Evolutionary conservation across 768 basidiomycete genomes (phyloP).

Genomic region (Mycena olivaceomarginata): DNA sequence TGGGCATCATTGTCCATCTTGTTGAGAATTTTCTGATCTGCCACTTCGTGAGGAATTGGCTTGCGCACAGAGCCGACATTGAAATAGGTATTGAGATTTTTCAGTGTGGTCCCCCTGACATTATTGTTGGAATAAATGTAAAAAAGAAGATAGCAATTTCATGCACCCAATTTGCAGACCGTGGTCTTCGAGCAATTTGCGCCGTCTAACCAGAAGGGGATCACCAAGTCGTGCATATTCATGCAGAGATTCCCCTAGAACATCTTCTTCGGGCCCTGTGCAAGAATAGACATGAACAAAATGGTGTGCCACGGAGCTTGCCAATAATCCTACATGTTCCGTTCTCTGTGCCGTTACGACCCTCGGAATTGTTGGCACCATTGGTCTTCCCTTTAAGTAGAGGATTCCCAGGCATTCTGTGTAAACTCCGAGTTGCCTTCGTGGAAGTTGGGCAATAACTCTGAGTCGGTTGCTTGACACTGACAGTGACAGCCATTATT

Average conservation of each 20-base stretch:
- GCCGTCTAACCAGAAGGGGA: neutral
- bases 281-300: neutral
- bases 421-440: neutral
- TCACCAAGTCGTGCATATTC: constrained; percentile 2
- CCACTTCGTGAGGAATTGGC: constrained; percentile 40
- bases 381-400: neutral
- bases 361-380: constrained; percentile 13
- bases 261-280: constrained; percentile 15
- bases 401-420: constrained; percentile 15
- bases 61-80: constrained; percentile 44
- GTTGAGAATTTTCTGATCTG: constrained; percentile 43
- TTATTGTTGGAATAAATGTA: neutral
- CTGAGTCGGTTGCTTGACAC: neutral
- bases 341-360: constrained; percentile 14
- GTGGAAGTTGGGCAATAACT: neutral
- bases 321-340: constrained; percentile 26
- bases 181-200: constrained; percentile 16
- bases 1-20: constrained; percentile 45
- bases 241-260: neutral
- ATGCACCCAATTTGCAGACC: constrained; percentile 19
- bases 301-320: neutral
- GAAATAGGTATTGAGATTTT: constrained; percentile 42
- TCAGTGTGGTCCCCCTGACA: constrained; percentile 35
- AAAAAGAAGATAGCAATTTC: neutral
- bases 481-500: neutral